These are phyloP conservation scores for Hemileia vastatrix DNA, from an alignment of 1,284 basidiomycete species.

Conservation along the genomic window DNA sequence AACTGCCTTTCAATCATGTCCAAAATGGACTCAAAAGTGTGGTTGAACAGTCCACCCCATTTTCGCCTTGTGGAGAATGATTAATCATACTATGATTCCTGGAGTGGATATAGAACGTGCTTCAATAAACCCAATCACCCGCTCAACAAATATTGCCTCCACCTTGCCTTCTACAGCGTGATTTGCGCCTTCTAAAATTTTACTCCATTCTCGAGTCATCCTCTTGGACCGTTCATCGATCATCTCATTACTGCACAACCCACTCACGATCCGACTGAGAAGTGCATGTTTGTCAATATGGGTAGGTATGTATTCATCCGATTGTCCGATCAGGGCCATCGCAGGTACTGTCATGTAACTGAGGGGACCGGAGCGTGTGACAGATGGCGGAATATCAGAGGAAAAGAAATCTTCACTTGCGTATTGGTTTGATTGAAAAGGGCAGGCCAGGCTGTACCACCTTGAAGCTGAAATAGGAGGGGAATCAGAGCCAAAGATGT, in stretches of 20 bases:
- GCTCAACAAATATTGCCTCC: constrained; percentile 2
- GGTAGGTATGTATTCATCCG: constrained; percentile 9
- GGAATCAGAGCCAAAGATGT: constrained; percentile 11
- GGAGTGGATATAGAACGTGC: background rate
- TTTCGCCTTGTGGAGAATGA: background rate
- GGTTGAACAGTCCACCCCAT: background rate
- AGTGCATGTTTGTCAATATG: constrained; percentile 4
- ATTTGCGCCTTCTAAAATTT: constrained; percentile 2
- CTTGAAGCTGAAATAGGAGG: constrained; percentile 13
- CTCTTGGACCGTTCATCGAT: constrained; percentile 1
- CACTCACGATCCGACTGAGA: background rate
- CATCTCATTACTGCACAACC: background rate
- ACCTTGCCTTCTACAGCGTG: constrained; percentile 10
- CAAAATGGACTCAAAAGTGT: background rate
- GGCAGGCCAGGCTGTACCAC: constrained; percentile 9
- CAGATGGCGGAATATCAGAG: constrained; percentile 4
- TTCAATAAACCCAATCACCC: constrained; percentile 11
- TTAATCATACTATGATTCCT: background rate
- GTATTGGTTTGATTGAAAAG: constrained; percentile 1
- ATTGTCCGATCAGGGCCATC: constrained; percentile 12
- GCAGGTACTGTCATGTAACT: background rate
- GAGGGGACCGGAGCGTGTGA: background rate
- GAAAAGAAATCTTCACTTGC: constrained; percentile 20
- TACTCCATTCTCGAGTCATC: constrained; percentile 3
- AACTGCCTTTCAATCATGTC: background rate